Percentiles rank a stretch among this genome's conserved stretches.
Evolutionary conservation across 768 basidiomycete species (phyloP).

Genomic region (Chalciporus sphaerocephalus): DNA sequence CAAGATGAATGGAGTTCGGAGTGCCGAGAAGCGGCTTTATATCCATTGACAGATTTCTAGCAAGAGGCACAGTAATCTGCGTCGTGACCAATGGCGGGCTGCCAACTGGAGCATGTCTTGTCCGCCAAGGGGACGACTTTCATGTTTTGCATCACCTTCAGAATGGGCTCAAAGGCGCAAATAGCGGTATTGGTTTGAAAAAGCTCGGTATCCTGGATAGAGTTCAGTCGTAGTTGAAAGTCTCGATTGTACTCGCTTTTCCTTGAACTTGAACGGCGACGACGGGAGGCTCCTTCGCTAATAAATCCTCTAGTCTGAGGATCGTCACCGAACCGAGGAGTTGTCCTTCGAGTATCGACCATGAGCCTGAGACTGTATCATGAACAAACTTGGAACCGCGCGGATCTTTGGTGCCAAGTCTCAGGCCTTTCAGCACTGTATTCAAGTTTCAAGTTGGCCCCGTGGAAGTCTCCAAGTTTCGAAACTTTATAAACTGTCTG

Average conservation of each 20-base stretch:
- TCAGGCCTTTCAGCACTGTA: too few relatives aligned
- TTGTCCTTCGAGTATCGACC: too few relatives aligned
- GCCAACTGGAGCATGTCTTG: constrained; percentile 12
- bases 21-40: constrained; percentile 35
- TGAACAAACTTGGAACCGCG: constrained; percentile 36
- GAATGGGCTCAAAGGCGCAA: constrained; percentile 59
- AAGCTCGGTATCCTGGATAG: constrained; percentile 37
- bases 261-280: constrained; percentile 45
- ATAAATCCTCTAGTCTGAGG: too few relatives aligned
- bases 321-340: constrained; percentile 52
- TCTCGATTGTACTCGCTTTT: too few relatives aligned
- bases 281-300: constrained; percentile 44
- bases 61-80: constrained; percentile 29
- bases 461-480: too few relatives aligned
- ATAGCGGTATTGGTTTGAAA: constrained; percentile 55
- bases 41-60: constrained; percentile 35
- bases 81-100: constrained; percentile 5
- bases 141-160: constrained; percentile 49
- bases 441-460: too few relatives aligned
- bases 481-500: too few relatives aligned
- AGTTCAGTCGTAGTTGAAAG: too few relatives aligned
- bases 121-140: constrained; percentile 37
- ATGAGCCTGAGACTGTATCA: too few relatives aligned
- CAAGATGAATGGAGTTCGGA: constrained; percentile 40
- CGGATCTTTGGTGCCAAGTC: too few relatives aligned